These are phyloP conservation scores for Epichloe hybrida DNA, from an alignment of 2,329 filamentous ascomycete genomes.

Conservation along the genomic window DNA sequence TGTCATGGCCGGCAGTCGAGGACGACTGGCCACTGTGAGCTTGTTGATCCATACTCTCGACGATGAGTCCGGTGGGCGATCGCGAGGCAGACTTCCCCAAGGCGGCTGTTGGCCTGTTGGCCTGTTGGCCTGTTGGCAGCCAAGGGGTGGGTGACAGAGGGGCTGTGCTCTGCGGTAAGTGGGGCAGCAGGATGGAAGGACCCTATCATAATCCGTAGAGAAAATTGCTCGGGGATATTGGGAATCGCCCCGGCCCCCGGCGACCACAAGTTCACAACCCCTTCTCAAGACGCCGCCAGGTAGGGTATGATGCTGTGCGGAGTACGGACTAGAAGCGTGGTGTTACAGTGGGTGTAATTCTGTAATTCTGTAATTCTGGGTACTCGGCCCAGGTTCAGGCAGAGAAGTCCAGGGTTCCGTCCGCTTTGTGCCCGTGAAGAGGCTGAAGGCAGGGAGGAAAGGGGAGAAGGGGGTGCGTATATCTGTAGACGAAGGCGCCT, in stretches of 20 bases:
- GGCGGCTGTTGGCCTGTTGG: conserved; percentile 34
- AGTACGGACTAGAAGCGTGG: too few species aligned
- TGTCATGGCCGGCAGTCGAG: conserved; percentile 28
- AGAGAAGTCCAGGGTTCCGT: too few species aligned
- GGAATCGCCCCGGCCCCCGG: not conserved
- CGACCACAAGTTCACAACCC: not conserved
- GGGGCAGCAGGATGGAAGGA: conserved; percentile 3
- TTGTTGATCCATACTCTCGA: conserved; percentile 28
- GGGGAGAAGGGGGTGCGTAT: not conserved
- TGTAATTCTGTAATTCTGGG: too few species aligned
- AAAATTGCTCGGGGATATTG: conserved; percentile 2
- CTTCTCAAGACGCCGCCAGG: conserved; percentile 1
- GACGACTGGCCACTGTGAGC: conserved; percentile 43
- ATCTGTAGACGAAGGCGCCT: not conserved
- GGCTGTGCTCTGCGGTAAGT: conserved; percentile 13
- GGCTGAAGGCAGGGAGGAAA: too few species aligned
- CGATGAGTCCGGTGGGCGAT: conserved; percentile 4
- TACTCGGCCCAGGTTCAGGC: too few species aligned
- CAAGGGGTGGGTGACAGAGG: conserved; percentile 19
- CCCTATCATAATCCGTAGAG: conserved; percentile 2
- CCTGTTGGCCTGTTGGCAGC: conserved; percentile 30
- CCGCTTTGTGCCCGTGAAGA: too few species aligned
- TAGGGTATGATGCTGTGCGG: not conserved
- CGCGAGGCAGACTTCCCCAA: conserved; percentile 30
- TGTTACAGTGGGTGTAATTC: too few species aligned